Evolutionary conservation across 1,284 basidiomycete species (phyloP).

Genomic region (Phlebopus sp.): DNA sequence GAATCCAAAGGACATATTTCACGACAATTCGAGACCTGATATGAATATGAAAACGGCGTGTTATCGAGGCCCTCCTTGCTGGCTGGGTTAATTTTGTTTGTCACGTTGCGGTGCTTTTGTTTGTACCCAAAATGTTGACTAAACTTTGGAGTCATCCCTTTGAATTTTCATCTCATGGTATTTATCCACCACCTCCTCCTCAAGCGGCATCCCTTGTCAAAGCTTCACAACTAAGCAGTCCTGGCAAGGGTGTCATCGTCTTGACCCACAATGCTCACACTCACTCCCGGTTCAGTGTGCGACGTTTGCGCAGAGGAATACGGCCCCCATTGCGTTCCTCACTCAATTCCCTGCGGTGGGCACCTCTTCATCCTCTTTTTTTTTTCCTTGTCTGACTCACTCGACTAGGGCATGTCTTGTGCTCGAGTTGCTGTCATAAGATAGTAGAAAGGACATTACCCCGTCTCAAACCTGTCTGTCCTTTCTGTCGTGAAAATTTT

Average conservation of each 20-base stretch:
- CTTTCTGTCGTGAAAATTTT: conserved; percentile 77
- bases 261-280: conserved; percentile 63
- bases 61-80: conserved; percentile 1
- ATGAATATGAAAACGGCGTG: conserved; percentile 13
- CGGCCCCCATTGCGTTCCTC: conserved; percentile 65
- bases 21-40: conserved; percentile 1
- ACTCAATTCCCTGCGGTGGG: conserved; percentile 76
- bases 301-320: conserved; percentile 84
- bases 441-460: conserved; percentile 76
- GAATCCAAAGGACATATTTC: background rate
- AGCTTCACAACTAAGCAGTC: conserved; percentile 30
- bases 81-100: conserved; percentile 8
- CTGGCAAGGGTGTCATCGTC: conserved; percentile 36
- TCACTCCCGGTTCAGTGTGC: conserved; percentile 74
- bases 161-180: conserved; percentile 31
- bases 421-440: conserved; percentile 67
- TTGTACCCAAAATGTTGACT: conserved; percentile 24
- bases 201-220: conserved; percentile 34
- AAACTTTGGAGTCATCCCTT: conserved; percentile 6
- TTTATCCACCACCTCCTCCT: conserved; percentile 35
- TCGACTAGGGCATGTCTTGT: conserved; percentile 68
- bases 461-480: conserved; percentile 65
- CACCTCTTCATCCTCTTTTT: conserved; percentile 13
- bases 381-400: conserved; percentile 20
- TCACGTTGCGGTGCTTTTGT: conserved; percentile 21